A percentile compares a stretch with the other conserved stretches of the same genome.
phyloP scores from a whole-genome alignment of 2,329 filamentous ascomycete species.

The Fusarium nurragi region DNA sequence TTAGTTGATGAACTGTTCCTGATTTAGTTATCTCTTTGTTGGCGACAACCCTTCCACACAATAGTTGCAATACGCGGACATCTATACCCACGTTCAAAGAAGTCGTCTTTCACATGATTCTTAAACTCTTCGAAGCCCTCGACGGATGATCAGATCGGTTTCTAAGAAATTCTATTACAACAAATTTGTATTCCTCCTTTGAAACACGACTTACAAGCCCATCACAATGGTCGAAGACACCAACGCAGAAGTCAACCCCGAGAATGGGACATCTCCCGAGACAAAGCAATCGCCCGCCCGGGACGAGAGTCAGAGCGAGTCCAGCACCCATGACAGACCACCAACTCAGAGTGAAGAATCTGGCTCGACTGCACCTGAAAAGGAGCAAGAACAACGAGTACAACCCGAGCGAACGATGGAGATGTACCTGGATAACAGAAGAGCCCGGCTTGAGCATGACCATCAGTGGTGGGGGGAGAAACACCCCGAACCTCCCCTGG shows the following conservation, averaged over 20 bases:
- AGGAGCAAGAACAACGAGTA: no score
- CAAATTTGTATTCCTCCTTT: not conserved
- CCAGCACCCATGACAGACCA: no score
- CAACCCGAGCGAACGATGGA: not conserved
- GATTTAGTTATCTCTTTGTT: not conserved
- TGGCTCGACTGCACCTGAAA: no score
- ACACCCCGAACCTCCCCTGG: not conserved
- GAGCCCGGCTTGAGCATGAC: not conserved
- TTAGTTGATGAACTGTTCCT: not conserved
- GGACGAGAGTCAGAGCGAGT: no score
- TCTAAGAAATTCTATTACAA: not conserved
- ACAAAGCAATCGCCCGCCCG: no score
- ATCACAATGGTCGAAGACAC: not conserved
- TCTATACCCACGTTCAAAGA: not conserved
- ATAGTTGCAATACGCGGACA: not conserved
- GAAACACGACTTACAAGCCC: not conserved
- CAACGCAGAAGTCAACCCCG: not conserved
- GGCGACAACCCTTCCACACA: not conserved
- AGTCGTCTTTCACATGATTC: not conserved
- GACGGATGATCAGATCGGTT: not conserved
- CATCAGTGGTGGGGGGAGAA: conserved; percentile 11
- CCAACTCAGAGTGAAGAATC: no score
- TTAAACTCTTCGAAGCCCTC: not conserved
- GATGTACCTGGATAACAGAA: not conserved
- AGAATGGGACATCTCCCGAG: no score